Evolutionary conservation across 176 grass and related monocot species (phyloP).

Genomic region (Guadua angustifolia): DNA sequence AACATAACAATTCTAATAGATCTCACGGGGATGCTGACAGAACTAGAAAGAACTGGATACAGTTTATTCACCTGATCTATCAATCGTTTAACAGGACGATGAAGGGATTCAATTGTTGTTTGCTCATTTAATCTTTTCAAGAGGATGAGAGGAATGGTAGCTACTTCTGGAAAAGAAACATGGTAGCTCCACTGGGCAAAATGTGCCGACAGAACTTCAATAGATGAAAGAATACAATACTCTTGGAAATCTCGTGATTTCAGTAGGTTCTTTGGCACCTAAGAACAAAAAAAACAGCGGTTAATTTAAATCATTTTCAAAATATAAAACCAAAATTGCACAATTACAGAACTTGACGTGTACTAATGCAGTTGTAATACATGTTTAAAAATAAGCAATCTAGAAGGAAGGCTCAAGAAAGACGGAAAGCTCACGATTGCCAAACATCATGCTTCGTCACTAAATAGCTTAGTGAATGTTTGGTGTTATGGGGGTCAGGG

Average conservation of each 20-base stretch:
- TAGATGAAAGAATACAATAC: constrained; percentile 67
- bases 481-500: not conserved
- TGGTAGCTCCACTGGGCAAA: constrained; percentile 94
- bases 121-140: constrained; percentile 77
- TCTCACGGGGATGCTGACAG: constrained; percentile 19
- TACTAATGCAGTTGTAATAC: not conserved
- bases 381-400: constrained; percentile 15
- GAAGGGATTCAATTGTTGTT: constrained; percentile 59
- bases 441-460: not conserved
- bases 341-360: not conserved
- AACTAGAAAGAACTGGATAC: constrained; percentile 3
- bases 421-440: not conserved
- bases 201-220: constrained; percentile 72
- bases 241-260: constrained; percentile 76
- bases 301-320: constrained; percentile 20
- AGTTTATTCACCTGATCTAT: constrained; percentile 76
- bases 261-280: constrained; percentile 73
- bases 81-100: constrained; percentile 64
- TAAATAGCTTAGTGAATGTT: not conserved
- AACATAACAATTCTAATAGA: not conserved
- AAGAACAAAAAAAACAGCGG: constrained; percentile 25
- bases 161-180: constrained; percentile 89
- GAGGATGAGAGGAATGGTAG: constrained; percentile 79
- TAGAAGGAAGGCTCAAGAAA: not conserved
- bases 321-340: constrained; percentile 8